phyloP scores from a whole-genome alignment of 352 stramenopile species.

The Phytophthora sp. region DNA sequence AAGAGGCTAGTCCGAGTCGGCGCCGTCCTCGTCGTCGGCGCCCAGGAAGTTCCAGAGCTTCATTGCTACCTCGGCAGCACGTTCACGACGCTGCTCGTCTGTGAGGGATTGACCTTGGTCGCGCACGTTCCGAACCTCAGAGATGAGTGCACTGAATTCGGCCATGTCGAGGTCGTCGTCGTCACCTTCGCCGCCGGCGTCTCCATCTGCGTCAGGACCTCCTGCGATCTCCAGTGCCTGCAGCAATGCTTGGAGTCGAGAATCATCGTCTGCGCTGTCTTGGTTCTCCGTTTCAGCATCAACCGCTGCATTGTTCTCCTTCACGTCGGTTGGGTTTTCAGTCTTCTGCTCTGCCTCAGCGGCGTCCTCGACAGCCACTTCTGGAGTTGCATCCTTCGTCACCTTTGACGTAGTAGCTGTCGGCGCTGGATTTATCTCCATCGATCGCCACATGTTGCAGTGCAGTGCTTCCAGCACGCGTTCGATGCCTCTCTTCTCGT shows the following conservation, averaged over 20 bases:
- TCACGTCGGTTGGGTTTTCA: slow-evolving; percentile 8
- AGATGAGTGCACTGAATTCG: slow-evolving; percentile 68
- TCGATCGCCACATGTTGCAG: slow-evolving; percentile 82
- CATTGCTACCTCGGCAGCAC: slow-evolving; percentile 77
- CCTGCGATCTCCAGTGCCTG: slow-evolving; percentile 49
- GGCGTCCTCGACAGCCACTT: slow-evolving; percentile 3
- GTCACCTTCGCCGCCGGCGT: slow-evolving; percentile 3
- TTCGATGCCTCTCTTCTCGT: slow-evolving; percentile 61
- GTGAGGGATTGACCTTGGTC: slow-evolving; percentile 54
- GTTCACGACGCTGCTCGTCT: slow-evolving; percentile 69
- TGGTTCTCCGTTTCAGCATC: not conserved
- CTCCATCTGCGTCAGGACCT: slow-evolving; percentile 2
- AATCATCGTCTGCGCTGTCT: slow-evolving; percentile 32
- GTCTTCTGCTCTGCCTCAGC: not conserved
- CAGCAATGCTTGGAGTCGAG: slow-evolving; percentile 50
- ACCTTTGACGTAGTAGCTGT: not conserved
- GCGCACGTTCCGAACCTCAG: slow-evolving; percentile 70
- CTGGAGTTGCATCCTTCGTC: not conserved
- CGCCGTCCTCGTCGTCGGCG: slow-evolving; percentile 43
- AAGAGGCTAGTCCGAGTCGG: slow-evolving; percentile 25
- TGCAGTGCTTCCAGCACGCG: slow-evolving; percentile 79
- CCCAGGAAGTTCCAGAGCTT: slow-evolving; percentile 76
- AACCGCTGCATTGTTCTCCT: slow-evolving; percentile 8
- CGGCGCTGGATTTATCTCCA: slow-evolving; percentile 51
- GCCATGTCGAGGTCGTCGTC: slow-evolving; percentile 59